Conservation (phyloP, 306 rosid species). For the Dicorynia guianensis region DNA sequence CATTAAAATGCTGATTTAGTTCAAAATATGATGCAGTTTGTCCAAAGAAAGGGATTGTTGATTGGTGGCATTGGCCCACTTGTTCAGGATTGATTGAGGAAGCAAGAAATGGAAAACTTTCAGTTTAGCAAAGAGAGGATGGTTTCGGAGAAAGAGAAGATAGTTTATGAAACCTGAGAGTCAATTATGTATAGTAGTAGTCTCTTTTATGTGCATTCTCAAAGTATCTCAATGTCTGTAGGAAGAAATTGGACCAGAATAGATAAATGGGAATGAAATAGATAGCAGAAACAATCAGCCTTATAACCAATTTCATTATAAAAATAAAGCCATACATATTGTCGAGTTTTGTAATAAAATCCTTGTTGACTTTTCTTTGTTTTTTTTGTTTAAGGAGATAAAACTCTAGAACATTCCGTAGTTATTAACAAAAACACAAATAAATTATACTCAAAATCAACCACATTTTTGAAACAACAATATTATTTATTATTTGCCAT, state of each 20-base stretch:
- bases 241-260: background rate
- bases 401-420: background rate
- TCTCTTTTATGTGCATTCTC: no score
- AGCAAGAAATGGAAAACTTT: no score
- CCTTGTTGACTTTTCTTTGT: background rate
- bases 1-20: background rate
- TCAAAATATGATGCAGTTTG: no score
- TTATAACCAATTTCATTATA: background rate
- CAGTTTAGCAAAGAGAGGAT: no score
- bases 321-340: conserved; percentile 15
- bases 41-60: no score
- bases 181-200: no score
- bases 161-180: no score
- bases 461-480: conserved; percentile 27
- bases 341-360: background rate
- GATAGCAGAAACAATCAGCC: background rate
- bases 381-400: background rate
- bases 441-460: conserved; percentile 14
- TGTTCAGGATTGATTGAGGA: no score
- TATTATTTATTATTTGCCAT: conserved; percentile 24
- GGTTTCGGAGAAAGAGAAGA: no score
- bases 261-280: background rate
- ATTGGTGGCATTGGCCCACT: no score
- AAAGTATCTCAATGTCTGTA: no score
- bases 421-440: background rate